phyloP scores from a whole-genome alignment of 1,284 basidiomycete genomes.

The Cryptococcus hybrid region DNA sequence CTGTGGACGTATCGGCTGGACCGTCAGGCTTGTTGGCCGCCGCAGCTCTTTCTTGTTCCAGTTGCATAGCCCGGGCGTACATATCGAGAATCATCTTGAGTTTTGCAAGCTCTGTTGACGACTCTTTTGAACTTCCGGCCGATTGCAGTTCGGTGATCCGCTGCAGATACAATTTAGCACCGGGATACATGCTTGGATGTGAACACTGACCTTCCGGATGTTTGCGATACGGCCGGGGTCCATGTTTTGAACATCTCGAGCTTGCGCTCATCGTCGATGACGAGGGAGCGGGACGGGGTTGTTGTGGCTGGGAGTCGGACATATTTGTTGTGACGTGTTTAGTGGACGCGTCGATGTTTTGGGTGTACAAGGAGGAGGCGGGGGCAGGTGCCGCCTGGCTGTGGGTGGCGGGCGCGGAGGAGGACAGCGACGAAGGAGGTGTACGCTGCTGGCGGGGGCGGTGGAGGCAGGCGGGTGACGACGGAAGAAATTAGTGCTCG shows the following conservation, averaged over 20 bases:
- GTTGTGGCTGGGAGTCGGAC: not conserved
- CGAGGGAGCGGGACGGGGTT: not conserved
- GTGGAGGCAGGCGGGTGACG: too few species aligned
- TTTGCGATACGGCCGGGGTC: conserved; percentile 24
- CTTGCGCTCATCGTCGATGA: conserved; percentile 37
- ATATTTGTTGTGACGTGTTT: not conserved
- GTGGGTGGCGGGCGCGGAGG: not conserved
- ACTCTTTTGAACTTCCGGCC: conserved; percentile 42
- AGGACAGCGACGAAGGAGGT: too few species aligned
- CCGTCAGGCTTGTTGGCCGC: not conserved
- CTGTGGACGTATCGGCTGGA: not conserved
- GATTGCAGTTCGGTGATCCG: conserved; percentile 36
- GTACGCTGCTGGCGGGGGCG: too few species aligned
- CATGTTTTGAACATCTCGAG: conserved; percentile 39
- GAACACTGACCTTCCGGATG: conserved; percentile 30
- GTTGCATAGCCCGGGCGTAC: conserved; percentile 31
- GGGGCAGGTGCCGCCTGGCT: not conserved
- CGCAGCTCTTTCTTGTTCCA: conserved; percentile 26
- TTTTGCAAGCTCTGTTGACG: conserved; percentile 35
- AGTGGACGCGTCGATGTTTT: not conserved
- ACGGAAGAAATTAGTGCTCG: too few species aligned
- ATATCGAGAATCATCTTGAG: conserved; percentile 34
- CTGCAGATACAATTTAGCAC: conserved; percentile 14
- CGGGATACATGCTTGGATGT: not conserved
- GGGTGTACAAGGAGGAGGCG: not conserved